These are phyloP conservation scores for Bocquillonia castaneifolia DNA, from an alignment of 441 rosid genomes.

Conservation along the genomic window DNA sequence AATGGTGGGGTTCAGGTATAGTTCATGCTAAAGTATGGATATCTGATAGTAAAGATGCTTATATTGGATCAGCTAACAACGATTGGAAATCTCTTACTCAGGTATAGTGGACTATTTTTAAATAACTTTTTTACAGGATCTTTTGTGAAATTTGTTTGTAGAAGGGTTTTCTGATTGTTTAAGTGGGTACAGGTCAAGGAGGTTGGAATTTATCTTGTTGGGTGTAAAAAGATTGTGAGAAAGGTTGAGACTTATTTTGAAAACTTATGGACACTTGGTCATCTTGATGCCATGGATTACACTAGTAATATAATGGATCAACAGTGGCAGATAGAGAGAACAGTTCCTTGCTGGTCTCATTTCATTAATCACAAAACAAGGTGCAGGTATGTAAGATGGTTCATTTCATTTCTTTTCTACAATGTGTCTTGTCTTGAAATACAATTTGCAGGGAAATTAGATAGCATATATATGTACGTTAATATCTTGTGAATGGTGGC, in stretches of 20 bases:
- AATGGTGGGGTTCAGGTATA: conserved; percentile 89
- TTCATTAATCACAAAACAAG: conserved; percentile 45
- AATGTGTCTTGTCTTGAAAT: no score
- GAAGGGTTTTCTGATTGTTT: conserved; percentile 6
- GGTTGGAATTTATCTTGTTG: conserved; percentile 70
- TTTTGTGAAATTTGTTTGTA: not conserved
- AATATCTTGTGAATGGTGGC: no score
- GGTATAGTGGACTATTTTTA: conserved; percentile 32
- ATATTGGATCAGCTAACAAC: conserved; percentile 89
- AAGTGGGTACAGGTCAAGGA: conserved; percentile 63
- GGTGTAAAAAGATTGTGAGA: conserved; percentile 53
- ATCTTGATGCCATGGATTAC: conserved; percentile 48
- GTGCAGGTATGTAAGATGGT: conserved; percentile 42
- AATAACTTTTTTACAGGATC: no score
- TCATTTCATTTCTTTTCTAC: no score
- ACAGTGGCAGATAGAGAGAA: conserved; percentile 66
- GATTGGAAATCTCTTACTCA: conserved; percentile 94
- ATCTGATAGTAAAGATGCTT: conserved; percentile 59
- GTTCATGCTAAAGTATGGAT: conserved; percentile 94
- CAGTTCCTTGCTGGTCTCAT: conserved; percentile 95
- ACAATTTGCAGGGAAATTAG: no score
- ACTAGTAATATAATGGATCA: conserved; percentile 54
- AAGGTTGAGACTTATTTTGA: conserved; percentile 50
- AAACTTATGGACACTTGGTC: conserved; percentile 65
- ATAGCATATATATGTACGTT: no score